Conservation (phyloP, 768 basidiomycete genomes). For the Chalciporus pseudorubinellus region DNA sequence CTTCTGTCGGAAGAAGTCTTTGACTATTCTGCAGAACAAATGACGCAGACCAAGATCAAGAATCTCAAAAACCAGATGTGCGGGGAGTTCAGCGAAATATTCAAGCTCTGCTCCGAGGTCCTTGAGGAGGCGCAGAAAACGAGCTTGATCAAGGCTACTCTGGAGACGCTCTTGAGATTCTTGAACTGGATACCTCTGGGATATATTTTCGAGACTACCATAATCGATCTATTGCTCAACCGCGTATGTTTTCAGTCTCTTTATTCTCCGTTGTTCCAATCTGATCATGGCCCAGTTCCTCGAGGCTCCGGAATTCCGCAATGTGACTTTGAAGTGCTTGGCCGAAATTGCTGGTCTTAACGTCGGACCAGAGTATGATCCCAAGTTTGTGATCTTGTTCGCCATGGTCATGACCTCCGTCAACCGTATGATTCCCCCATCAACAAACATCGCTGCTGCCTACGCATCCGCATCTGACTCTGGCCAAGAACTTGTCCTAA, state of each 20-base stretch:
- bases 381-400: constrained; percentile 96
- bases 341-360: constrained; percentile 94
- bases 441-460: constrained; percentile 90
- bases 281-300: constrained; percentile 64
- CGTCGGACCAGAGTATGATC: constrained; percentile 95
- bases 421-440: constrained; percentile 95
- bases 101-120: constrained; percentile 95
- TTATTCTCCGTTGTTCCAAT: constrained; percentile 8
- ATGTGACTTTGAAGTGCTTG: constrained; percentile 93
- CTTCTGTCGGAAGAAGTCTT: constrained; percentile 99
- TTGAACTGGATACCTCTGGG: constrained; percentile 99
- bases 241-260: constrained; percentile 56
- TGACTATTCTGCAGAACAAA: constrained; percentile 96
- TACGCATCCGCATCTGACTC: constrained; percentile 87
- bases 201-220: constrained; percentile 97
- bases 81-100: constrained; percentile 95
- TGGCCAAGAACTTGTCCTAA: constrained; percentile 95
- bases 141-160: constrained; percentile 87
- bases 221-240: constrained; percentile 90
- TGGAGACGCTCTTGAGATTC: constrained; percentile 94
- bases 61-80: constrained; percentile 98
- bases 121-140: constrained; percentile 96
- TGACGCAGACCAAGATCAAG: constrained; percentile 98
- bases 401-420: constrained; percentile 97
- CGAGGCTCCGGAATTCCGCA: constrained; percentile 95